Base-by-base conservation (phyloP, 805 yeast genomes). In the Metschnikowia corniflorae region DNA sequence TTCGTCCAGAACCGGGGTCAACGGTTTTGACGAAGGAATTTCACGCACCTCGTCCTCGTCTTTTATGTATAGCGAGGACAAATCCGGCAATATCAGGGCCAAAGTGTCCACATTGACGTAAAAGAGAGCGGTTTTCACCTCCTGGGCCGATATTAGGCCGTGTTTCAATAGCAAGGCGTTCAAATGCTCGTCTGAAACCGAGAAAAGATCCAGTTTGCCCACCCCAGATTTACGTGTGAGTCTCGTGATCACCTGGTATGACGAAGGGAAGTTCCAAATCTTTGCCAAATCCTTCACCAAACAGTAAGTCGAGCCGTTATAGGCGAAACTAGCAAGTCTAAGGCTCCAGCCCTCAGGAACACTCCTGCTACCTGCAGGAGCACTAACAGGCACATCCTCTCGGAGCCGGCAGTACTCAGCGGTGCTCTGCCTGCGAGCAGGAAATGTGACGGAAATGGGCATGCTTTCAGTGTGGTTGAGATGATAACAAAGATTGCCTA, bases 261-360 rank as follows among this genome's bases (percentile, higher is more conserved):
- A 60, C 6, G 72, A 66, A 1, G 73, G 71, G 34, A 51, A 67
- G 40, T 59, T 61, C 68, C 69, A 67, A 7, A 57, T 35, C 18
- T 20, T 26, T 6, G 68, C 59, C 34, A 68, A 47, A 40, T 63
- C 59, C 29, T 57, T 55, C 10, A 62, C 29, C 24, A 68, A 46
- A 3, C 63, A 63, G 31, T 50, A 53, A 16, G 43, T 23, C 17
- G 35, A 26, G 31, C 21, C 27, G 18, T 37, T 20, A n/a, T 34
- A 18, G 7, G 29, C 27, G 34, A 46, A 47, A 15, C 17, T 22
- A 16, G 51, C 44, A 9, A 41, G 39, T n/a, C 45, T 29, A 14
- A 46, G 38, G 7, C 35, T 22, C 12, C 26, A 14, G n/a, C 28
- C 24, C 7, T 21, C 23, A 7, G 49, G 45, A 12, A 36, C 19